Evolutionary conservation across 768 basidiomycete species (phyloP).

Genomic region (Boletus pseudopeckii): DNA sequence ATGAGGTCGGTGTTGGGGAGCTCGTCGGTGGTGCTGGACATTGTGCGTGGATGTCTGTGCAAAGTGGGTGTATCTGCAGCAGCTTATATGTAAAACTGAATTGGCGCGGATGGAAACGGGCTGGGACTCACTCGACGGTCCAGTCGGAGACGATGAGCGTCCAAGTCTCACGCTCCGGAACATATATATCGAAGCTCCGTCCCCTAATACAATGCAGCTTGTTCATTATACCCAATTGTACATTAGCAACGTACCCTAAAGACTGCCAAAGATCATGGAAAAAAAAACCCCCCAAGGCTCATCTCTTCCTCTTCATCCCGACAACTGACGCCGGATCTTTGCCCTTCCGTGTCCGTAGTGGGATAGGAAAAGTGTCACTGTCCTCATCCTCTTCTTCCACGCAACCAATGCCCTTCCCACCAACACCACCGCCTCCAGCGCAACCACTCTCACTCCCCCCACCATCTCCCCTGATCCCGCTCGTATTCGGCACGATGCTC

Average conservation of each 20-base stretch:
- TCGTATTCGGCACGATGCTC: conserved; percentile 56
- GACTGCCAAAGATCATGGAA: not conserved
- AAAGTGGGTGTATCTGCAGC: not conserved
- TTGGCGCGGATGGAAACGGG: conserved; percentile 22
- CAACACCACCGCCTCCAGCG: conserved; percentile 4
- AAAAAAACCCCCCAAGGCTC: conserved; percentile 27
- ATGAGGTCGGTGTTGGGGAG: conserved; percentile 82
- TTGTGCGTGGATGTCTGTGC: conserved; percentile 4
- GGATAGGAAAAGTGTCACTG: conserved; percentile 64
- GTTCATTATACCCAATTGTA: conserved; percentile 15
- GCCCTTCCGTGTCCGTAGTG: conserved; percentile 65
- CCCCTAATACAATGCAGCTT: not conserved
- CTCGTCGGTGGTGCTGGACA: conserved; percentile 46
- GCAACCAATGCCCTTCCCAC: conserved; percentile 17
- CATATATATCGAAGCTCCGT: conserved; percentile 6
- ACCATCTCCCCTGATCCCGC: conserved; percentile 51
- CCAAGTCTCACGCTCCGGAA: conserved; percentile 29
- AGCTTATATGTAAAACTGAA: conserved; percentile 8
- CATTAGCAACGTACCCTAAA: conserved; percentile 18
- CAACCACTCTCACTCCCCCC: conserved; percentile 25
- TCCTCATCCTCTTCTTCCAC: conserved; percentile 67
- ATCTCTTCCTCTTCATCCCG: conserved; percentile 69
- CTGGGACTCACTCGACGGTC: conserved; percentile 4
- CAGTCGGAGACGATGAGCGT: conserved; percentile 1
- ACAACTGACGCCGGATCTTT: conserved; percentile 44